These are phyloP conservation scores for Ceratobasidium sp. DNA, from an alignment of 1,284 basidiomycete species.

Conservation along the genomic window DNA sequence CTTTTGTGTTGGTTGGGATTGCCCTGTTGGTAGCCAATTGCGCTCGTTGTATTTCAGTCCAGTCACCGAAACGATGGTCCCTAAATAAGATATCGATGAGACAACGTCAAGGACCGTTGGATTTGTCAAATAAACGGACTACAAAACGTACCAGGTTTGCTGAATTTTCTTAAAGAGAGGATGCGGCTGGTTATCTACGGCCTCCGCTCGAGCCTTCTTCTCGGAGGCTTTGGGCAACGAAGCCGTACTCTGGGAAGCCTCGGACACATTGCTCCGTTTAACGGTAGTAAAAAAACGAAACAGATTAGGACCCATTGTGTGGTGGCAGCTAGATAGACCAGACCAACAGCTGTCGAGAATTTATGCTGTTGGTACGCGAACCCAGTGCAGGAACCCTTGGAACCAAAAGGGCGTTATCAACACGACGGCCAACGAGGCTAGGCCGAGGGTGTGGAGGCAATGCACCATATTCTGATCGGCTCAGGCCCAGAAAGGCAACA, in stretches of 20 bases:
- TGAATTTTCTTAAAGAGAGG: constrained; percentile 10
- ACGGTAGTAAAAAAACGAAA: constrained; percentile 1
- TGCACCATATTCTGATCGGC: not conserved
- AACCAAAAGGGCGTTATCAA: not conserved
- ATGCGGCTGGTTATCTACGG: not conserved
- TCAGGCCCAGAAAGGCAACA: not conserved
- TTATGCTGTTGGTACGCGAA: too few species aligned
- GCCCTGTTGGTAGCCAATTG: not conserved
- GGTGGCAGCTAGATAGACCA: too few species aligned
- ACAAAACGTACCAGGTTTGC: not conserved
- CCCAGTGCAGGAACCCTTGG: not conserved
- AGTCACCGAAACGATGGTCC: not conserved
- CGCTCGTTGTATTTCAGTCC: not conserved
- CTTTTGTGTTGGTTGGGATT: constrained; percentile 11
- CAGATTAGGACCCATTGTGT: not conserved
- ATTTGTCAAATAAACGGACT: not conserved
- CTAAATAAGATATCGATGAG: not conserved
- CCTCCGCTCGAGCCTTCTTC: not conserved
- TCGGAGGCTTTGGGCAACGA: not conserved
- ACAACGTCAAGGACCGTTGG: not conserved
- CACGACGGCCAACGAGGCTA: constrained; percentile 9
- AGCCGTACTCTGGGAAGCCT: not conserved
- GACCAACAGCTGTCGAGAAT: too few species aligned
- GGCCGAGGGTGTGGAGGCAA: not conserved
- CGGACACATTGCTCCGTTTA: not conserved